phyloP scores from a whole-genome alignment of 257 asterid genomes.

The Nyctanthes arbortristis region DNA sequence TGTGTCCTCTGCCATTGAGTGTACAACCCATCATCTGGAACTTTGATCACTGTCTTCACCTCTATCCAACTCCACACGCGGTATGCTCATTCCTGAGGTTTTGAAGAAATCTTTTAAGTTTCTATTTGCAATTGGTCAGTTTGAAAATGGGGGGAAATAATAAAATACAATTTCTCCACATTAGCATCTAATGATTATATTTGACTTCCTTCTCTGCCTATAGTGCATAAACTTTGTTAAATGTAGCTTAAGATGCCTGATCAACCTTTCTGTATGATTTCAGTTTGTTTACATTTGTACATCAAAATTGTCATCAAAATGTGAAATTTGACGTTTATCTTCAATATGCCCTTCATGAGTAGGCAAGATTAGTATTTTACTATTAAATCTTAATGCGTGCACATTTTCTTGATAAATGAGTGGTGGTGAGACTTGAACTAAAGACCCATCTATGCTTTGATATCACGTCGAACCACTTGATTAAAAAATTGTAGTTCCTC shows the following conservation, averaged over 20 bases:
- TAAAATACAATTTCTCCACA: neutral
- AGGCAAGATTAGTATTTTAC: too few species aligned
- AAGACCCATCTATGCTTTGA: too few species aligned
- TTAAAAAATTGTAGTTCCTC: too few species aligned
- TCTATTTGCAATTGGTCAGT: neutral
- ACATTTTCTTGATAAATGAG: too few species aligned
- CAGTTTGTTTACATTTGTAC: neutral
- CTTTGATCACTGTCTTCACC: slow-evolving; percentile 90
- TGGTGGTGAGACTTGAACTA: too few species aligned
- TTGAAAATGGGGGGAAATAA: neutral
- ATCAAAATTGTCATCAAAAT: neutral
- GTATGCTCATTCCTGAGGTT: slow-evolving; percentile 43
- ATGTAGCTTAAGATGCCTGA: neutral
- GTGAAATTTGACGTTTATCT: neutral
- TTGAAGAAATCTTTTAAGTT: neutral
- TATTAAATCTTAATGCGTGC: too few species aligned
- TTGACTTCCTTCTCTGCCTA: neutral
- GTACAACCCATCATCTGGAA: slow-evolving; percentile 93
- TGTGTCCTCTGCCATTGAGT: slow-evolving; percentile 90
- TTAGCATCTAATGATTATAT: neutral
- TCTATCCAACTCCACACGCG: slow-evolving; percentile 88
- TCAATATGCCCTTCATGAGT: too few species aligned
- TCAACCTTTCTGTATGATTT: neutral
- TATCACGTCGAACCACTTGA: too few species aligned
- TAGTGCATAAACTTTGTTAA: neutral